Evolutionary conservation across 371 early-diverging fungal genomes (phyloP), one percentile per base, ranked within the genome.

Genomic region (Batkoa obscura): DNA sequence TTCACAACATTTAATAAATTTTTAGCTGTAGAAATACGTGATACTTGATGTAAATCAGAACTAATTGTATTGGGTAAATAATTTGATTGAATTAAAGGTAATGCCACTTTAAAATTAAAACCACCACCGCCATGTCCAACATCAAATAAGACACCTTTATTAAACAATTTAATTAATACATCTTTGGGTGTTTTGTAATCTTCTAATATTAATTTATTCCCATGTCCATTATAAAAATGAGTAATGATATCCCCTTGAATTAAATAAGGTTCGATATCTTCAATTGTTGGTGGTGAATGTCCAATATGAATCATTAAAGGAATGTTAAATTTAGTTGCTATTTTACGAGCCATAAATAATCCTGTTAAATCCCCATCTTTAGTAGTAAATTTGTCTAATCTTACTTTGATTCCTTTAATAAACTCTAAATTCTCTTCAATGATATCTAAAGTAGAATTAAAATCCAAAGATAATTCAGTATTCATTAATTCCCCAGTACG

Each of bases 221-320:
- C 55, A 1, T 57, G 53, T 0, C 60, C 59, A 3, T 58, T 60
- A 35, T 55, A 60, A 32, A 57, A 57, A 51, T 63, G 64, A 1
- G 64, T 63, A 38, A 63, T 31, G 23, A 63, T 63, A 52, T 63
- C 64, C 35, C 60, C 60, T 35, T 56, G 47, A 31, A 43, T 60
- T 31, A 63, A 38, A 23, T 58, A 60, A 17, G 48, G 47, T 17
- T 54, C 58, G 13, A 63, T 55, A n/a, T 63, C 64, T 34, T 23
- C 48, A 35, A 63, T 23, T 10, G 34, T 30, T 15, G 64, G 64
- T 10, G 64, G 64, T 0, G 58, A 43, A 23, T 55, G 47, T 4
- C 64, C 64, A 32, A 63, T 32, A 41, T 63, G 64, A 3, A 63
- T 53, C 64, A 63, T 63, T 6, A 63, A 38, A 2, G 64, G 64